Percentiles rank a stretch among this genome's conserved stretches.
Conservation (phyloP, 352 stramenopile genomes). For the Phytopythium cucurbitacearum region DNA sequence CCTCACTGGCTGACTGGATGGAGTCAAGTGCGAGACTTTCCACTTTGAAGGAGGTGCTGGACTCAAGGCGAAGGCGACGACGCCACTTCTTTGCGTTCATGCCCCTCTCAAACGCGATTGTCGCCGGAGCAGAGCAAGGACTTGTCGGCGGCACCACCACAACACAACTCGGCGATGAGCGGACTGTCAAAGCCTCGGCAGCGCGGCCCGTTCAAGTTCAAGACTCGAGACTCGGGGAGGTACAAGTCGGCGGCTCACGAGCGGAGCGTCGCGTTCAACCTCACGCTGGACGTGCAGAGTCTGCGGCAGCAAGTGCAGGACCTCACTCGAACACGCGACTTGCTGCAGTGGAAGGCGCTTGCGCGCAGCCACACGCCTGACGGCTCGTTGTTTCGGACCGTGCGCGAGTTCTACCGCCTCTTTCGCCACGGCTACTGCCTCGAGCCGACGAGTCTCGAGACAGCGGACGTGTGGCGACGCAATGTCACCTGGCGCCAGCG, state of each 20-base stretch:
- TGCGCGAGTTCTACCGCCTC: conserved; percentile 19
- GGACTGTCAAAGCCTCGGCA: too few relatives aligned
- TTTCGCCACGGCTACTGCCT: conserved; percentile 7
- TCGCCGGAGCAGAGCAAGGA: too few relatives aligned
- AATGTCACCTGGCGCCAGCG: conserved; percentile 7
- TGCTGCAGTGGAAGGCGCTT: conserved; percentile 13
- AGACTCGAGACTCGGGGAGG: conserved; percentile 18
- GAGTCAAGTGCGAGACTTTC: too few relatives aligned
- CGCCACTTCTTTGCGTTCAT: too few relatives aligned
- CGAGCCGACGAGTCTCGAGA: not conserved
- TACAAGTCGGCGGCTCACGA: conserved; percentile 32
- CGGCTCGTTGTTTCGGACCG: conserved; percentile 15
- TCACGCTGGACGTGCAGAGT: conserved; percentile 39
- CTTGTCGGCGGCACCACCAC: too few relatives aligned
- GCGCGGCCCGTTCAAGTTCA: too few relatives aligned
- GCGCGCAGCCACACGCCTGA: conserved; percentile 19
- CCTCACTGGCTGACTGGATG: too few relatives aligned
- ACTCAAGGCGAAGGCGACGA: too few relatives aligned
- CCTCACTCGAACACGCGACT: conserved; percentile 11
- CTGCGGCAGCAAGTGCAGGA: conserved; percentile 33
- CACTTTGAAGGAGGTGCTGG: too few relatives aligned
- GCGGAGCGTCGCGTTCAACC: conserved; percentile 36
- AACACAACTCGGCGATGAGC: too few relatives aligned
- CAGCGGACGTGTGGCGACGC: too few relatives aligned
- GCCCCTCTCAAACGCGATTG: too few relatives aligned